These are phyloP conservation scores for Pythium chondricola DNA, from an alignment of 352 stramenopile genomes.

Conservation along the genomic window DNA sequence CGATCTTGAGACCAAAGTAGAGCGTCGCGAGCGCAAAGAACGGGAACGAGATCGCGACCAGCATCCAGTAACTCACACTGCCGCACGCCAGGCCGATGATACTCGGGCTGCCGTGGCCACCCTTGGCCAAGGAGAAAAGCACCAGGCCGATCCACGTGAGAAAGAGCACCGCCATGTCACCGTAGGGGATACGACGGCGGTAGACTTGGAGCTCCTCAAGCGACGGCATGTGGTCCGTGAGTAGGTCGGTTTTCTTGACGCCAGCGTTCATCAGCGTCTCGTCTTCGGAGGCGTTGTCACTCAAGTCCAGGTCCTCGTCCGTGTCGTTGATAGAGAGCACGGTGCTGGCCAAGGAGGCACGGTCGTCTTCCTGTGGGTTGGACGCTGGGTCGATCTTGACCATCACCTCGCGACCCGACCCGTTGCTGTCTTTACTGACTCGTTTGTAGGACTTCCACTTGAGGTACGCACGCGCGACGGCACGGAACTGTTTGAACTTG, in stretches of 20 bases:
- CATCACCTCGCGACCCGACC: no score
- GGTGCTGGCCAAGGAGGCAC: conserved; percentile 17
- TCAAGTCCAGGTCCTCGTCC: conserved; percentile 19
- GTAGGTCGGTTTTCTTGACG: conserved; percentile 31
- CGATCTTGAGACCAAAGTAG: conserved; percentile 75
- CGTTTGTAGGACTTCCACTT: conserved; percentile 73
- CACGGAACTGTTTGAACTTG: conserved; percentile 67
- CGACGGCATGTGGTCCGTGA: conserved; percentile 16
- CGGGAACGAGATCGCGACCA: conserved; percentile 54
- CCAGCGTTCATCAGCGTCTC: conserved; percentile 46
- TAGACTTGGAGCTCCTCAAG: conserved; percentile 51
- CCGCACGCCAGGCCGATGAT: conserved; percentile 67
- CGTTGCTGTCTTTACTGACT: conserved; percentile 4
- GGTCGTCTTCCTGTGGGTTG: conserved; percentile 30
- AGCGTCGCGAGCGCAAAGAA: conserved; percentile 66
- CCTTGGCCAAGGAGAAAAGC: conserved; percentile 73
- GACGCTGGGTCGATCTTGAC: conserved; percentile 23
- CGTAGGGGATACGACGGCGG: conserved; percentile 44
- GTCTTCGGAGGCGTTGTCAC: conserved; percentile 40
- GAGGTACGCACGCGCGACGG: conserved; percentile 55
- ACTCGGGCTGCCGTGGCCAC: conserved; percentile 67
- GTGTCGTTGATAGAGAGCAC: conserved; percentile 20
- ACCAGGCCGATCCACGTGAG: conserved; percentile 76
- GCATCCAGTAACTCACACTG: conserved; percentile 55
- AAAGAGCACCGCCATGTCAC: conserved; percentile 60